Conservation (phyloP, 805 yeast genomes). For the Candida taoyuanica region DNA sequence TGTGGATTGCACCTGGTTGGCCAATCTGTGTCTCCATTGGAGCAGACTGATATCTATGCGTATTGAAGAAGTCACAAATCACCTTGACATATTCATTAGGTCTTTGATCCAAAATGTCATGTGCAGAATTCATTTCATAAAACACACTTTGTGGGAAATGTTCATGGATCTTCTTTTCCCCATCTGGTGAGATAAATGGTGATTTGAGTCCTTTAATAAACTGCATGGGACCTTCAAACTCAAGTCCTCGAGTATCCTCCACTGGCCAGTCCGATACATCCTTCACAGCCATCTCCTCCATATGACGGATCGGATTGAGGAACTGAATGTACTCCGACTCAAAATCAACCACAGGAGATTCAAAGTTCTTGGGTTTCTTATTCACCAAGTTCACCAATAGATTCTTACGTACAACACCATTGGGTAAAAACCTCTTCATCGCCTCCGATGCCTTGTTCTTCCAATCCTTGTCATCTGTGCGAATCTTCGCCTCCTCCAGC, state of each 20-base stretch:
- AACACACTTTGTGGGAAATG: constrained; percentile 27
- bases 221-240: constrained; percentile 21
- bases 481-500: constrained; percentile 52
- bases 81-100: constrained; percentile 31
- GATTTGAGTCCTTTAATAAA: constrained; percentile 26
- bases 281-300: constrained; percentile 26
- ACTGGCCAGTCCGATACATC: constrained; percentile 34
- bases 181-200: constrained; percentile 23
- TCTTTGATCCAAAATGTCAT: constrained; percentile 39
- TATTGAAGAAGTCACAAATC: constrained; percentile 26
- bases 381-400: constrained; percentile 35
- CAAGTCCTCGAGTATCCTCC: constrained; percentile 18
- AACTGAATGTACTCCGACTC: constrained; percentile 27
- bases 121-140: constrained; percentile 24
- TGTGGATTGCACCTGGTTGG: not conserved
- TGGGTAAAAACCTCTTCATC: constrained; percentile 92
- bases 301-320: constrained; percentile 31
- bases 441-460: constrained; percentile 91
- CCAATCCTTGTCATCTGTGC: constrained; percentile 28
- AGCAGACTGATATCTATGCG: constrained; percentile 16
- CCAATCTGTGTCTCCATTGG: constrained; percentile 13
- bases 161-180: constrained; percentile 18
- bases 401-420: constrained; percentile 38
- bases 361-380: constrained; percentile 26
- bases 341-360: constrained; percentile 26